Evolutionary conservation across 2,329 filamentous ascomycete species (phyloP), one percentile per base, ranked within the genome.

Genomic region (Teratosphaeria gauchensis): DNA sequence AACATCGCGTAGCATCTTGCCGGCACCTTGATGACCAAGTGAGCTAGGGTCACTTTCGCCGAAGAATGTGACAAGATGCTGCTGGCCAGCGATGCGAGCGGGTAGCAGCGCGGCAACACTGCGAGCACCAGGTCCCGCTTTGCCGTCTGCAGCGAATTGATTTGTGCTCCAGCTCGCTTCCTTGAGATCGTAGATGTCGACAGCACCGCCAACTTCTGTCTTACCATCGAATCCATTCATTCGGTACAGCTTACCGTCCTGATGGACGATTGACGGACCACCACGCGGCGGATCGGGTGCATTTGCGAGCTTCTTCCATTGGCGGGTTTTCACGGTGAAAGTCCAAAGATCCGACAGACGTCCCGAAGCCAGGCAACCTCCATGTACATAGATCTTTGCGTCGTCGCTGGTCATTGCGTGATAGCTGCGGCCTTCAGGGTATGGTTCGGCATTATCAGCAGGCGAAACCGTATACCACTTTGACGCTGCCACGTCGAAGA

Each of bases 161-260:
- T 69, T 64, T 8, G 71, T 72, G 6, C 64, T 65, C 80, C 81
- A 84, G 0, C 59, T 57, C 46, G 77, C 71, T 0, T 56, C 63
- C 5, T 62, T 62, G 0, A 72, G 64, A 28, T 77, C 69, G 60
- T 75, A 84, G 2, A 87, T 80, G 68, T 95, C 89, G 12, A 95
- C 68, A 59, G 80, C 79, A 0, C 88, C 89, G 16, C 89, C 89
- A 54, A 89, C 77, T 67, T 92, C 87, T 0, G 69, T 75, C 52
- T 79, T 76, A 0, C 88, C 89, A 70, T 92, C 88, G 65, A 86
- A 92, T 0, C 90, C 90, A 61, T 90, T 89, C 76, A 90, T 92
- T 31, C 90, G 82, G 74, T 87, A 95, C 6, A 95, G 72, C 28
- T 84, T 81, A 28, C 82, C 83, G 57, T 81, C 79, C 52, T 79